These are phyloP conservation scores for Vaccinium macrocarpon DNA, from an alignment of 148 eudicot genomes.

Conservation along the genomic window DNA sequence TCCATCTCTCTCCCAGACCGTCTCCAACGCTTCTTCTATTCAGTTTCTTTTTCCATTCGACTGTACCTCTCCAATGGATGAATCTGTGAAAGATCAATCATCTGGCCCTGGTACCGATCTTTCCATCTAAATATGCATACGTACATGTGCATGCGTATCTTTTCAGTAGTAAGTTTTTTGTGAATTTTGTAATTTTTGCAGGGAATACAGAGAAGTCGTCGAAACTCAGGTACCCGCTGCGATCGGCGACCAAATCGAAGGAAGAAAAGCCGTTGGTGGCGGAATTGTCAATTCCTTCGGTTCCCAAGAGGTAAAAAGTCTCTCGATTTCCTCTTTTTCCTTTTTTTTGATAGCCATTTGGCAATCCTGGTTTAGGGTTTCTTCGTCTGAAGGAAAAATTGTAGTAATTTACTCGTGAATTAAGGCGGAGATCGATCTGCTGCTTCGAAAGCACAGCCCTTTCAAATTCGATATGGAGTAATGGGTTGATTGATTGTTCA, in stretches of 20 bases:
- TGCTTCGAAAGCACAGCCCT: not conserved
- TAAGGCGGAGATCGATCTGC: not conserved
- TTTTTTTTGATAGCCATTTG: not conserved
- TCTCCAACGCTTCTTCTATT: no score
- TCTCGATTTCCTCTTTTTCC: no score
- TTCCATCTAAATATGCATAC: not conserved
- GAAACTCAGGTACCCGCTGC: slow-evolving; percentile 60
- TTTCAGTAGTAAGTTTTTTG: not conserved
- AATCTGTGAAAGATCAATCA: slow-evolving; percentile 35
- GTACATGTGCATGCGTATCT: not conserved
- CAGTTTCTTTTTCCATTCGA: not conserved
- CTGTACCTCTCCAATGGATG: slow-evolving; percentile 36
- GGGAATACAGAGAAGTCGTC: slow-evolving; percentile 27
- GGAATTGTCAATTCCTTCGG: slow-evolving; percentile 25
- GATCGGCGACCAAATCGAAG: slow-evolving; percentile 45
- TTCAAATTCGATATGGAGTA: not conserved
- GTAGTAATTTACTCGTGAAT: not conserved
- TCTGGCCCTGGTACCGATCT: slow-evolving; percentile 20
- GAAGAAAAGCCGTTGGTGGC: slow-evolving; percentile 34
- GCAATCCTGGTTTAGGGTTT: not conserved
- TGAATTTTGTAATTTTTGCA: slow-evolving; percentile 13
- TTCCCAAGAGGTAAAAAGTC: slow-evolving; percentile 34
- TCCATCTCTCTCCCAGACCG: not conserved
- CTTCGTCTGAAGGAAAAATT: not conserved
- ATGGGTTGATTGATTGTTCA: not conserved